Conservation (phyloP, 2,329 filamentous ascomycete species). For the Arthrobotrys musiformis region DNA sequence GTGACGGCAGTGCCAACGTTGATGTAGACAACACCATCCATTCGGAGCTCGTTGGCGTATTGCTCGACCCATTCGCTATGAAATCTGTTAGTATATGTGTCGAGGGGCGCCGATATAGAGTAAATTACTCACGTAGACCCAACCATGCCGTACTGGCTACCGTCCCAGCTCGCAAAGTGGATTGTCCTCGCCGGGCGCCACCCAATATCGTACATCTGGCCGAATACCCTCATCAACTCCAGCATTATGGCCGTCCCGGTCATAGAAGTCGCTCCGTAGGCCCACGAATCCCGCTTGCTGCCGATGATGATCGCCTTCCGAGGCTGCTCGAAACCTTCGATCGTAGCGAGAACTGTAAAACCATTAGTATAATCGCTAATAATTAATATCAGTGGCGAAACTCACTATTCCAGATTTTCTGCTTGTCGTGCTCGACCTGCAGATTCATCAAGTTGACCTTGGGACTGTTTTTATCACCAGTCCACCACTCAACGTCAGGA, state of each 20-base stretch:
- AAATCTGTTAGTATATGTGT: slow-evolving; percentile 18
- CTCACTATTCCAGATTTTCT: slow-evolving; percentile 83
- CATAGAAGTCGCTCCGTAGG: slow-evolving; percentile 87
- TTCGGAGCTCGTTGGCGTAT: slow-evolving; percentile 76
- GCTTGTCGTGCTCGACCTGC: slow-evolving; percentile 82
- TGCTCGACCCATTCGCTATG: slow-evolving; percentile 83
- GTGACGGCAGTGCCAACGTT: slow-evolving; percentile 88
- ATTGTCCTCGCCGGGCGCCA: slow-evolving; percentile 96
- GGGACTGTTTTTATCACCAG: slow-evolving; percentile 75
- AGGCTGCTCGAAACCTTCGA: slow-evolving; percentile 82
- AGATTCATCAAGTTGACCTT: slow-evolving; percentile 84
- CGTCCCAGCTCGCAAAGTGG: slow-evolving; percentile 97
- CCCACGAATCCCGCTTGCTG: slow-evolving; percentile 93
- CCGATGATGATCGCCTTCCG: slow-evolving; percentile 88
- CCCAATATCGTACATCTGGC: slow-evolving; percentile 77
- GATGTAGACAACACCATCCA: slow-evolving; percentile 83
- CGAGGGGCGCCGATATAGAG: not conserved
- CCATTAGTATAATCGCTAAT: not conserved
- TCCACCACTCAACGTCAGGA: slow-evolving; percentile 85
- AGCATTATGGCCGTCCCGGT: slow-evolving; percentile 91
- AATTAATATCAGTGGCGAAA: not conserved
- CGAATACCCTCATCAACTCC: slow-evolving; percentile 86
- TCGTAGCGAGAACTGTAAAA: slow-evolving; percentile 76
- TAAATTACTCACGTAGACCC: slow-evolving; percentile 74
- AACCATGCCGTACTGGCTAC: slow-evolving; percentile 88